Conservation (phyloP, 192 early-diverging fungal species). For the Umbelopsis isabellina region DNA sequence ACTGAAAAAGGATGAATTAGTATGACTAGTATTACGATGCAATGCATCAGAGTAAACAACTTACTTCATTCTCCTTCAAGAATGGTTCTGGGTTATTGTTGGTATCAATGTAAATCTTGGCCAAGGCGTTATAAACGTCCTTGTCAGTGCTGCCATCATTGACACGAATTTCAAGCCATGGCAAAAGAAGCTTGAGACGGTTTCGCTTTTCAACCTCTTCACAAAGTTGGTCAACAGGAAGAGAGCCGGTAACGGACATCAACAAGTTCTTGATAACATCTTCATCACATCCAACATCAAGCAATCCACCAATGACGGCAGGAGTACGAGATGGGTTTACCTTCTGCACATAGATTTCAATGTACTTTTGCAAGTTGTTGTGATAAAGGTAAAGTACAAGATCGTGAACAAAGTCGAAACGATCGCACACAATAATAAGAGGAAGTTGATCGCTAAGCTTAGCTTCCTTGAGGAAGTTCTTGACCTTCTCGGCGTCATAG, state of each 20-base stretch:
- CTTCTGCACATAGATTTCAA: slow-evolving; percentile 99
- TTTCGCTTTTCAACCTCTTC: slow-evolving; percentile 96
- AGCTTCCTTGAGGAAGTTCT: slow-evolving; percentile 98
- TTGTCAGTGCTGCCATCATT: slow-evolving; percentile 88
- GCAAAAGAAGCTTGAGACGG: slow-evolving; percentile 91
- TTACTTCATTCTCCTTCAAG: slow-evolving; percentile 79
- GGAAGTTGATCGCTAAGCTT: slow-evolving; percentile 96
- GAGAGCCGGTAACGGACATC: slow-evolving; percentile 77
- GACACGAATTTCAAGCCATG: slow-evolving; percentile 90
- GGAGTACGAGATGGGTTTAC: slow-evolving; percentile 95
- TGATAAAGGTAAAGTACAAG: slow-evolving; percentile 96
- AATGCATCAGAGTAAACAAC: slow-evolving; percentile 2
- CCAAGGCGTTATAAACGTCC: slow-evolving; percentile 95
- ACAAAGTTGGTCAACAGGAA: slow-evolving; percentile 87
- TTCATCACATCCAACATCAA: slow-evolving; percentile 99
- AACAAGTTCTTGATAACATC: slow-evolving; percentile 88
- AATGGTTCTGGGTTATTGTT: slow-evolving; percentile 98
- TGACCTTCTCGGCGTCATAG: slow-evolving; percentile 98
- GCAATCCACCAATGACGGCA: slow-evolving; percentile 92
- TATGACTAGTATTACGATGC: no score
- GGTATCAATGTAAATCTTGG: slow-evolving; percentile 99
- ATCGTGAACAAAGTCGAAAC: slow-evolving; percentile 97
- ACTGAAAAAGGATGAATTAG: slow-evolving; percentile 44
- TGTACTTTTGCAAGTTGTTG: slow-evolving; percentile 92
- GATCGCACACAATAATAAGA: slow-evolving; percentile 98